phyloP scores from a whole-genome alignment of 306 rosid species.

The Dryas drummondii region DNA sequence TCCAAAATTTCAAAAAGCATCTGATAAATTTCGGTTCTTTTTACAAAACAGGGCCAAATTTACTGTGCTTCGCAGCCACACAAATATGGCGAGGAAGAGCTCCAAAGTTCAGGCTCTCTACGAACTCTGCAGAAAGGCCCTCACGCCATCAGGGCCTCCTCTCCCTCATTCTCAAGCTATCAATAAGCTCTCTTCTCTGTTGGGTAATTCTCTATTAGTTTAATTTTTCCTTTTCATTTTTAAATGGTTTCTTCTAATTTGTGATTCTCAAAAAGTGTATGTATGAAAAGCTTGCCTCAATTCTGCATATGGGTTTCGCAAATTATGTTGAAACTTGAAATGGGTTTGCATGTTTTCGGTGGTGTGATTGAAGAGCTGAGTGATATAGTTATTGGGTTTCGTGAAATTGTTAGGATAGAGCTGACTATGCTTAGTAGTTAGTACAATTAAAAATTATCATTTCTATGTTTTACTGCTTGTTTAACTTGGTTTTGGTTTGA shows the following conservation, averaged over 20 bases:
- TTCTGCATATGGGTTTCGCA: constrained; percentile 14
- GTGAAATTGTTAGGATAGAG: not conserved
- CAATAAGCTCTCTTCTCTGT: constrained; percentile 54
- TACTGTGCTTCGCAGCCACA: constrained; percentile 34
- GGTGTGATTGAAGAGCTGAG: constrained; percentile 1
- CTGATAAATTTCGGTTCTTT: constrained; percentile 41
- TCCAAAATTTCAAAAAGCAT: constrained; percentile 35
- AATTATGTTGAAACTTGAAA: not conserved
- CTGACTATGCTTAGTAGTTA: too few relatives aligned
- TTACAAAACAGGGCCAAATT: constrained; percentile 32
- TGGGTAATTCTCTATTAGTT: constrained; percentile 50
- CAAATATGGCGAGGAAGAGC: constrained; percentile 49
- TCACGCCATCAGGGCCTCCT: constrained; percentile 49
- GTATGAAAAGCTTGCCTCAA: not conserved
- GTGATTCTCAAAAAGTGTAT: not conserved
- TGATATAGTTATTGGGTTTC: not conserved
- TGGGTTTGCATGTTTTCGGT: constrained; percentile 10
- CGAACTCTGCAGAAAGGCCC: constrained; percentile 61
- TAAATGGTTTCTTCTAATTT: not conserved
- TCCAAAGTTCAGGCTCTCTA: constrained; percentile 66
- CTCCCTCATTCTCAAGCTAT: constrained; percentile 50
- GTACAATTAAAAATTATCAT: too few relatives aligned
- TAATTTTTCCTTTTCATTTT: not conserved
- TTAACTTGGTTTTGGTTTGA: not conserved
- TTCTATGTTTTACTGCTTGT: not conserved